Base-by-base conservation (phyloP, 257 asterid genomes). In the Lantana camara region DNA sequence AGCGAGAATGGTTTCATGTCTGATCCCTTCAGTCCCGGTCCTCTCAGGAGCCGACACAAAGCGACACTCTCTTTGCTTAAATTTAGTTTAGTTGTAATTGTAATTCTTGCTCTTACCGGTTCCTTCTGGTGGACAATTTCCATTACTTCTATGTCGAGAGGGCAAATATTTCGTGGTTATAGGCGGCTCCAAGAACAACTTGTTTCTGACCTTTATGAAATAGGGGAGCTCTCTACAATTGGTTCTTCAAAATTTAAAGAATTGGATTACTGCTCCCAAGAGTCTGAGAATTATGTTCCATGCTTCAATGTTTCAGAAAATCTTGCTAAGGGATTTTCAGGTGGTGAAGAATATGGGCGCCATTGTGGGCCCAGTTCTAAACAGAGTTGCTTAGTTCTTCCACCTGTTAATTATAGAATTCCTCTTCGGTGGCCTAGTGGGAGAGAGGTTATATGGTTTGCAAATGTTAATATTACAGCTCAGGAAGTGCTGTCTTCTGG, bases 361-460 rank as follows among this genome's bases (percentile, higher is more conserved):
- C 85, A 83, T 60, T 86, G 96, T 63, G 82, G 79, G 55, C 76
- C 59, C 30, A 74, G 81, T 48, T 66, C 66, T 21, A 85, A 77
- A 73, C 93, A 86, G 53, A 79, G 57, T 66, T 94, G 99, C 77
- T 79, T 94, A 91, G 96, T 94, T 65, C 86, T 83, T 53, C 85
- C 96, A 21, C 96, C 99, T 38, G 75, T 73, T 65, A 88, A 94
- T 70, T 90, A 94, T 70, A 84, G 82, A 77, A 80, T 79, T 57
- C 98, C 99, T 52, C 86, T 90, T 7, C 73, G 96, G 59, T 94
- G 99, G 99, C 96, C 99, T 53, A 73, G 91, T 38, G 99, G 99
- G 60, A 86, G 80, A 68, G 98, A 94, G 72, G 87, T 94, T 66
- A 94, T 94, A 75, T 94, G 99, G 99, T 85, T 80, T 51, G 95